phyloP scores from a whole-genome alignment of 2,329 filamentous ascomycete genomes.

The Ophiostoma ulmi region DNA sequence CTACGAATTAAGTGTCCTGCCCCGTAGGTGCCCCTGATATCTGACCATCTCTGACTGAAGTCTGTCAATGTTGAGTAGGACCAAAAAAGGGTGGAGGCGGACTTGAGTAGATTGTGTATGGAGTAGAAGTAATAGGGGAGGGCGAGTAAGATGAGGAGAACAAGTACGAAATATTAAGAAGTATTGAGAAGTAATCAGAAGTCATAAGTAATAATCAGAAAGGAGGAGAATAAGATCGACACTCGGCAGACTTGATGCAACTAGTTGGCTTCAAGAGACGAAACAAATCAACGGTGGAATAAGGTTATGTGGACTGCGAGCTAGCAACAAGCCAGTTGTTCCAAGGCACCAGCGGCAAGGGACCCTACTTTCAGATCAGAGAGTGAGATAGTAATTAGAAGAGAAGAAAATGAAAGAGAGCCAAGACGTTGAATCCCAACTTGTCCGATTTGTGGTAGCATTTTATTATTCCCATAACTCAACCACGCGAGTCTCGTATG shows the following conservation, averaged over 20 bases:
- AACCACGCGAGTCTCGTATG: background rate
- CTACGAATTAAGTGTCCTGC: background rate
- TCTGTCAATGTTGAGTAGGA: background rate
- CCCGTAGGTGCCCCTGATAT: background rate
- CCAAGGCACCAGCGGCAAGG: conserved; percentile 10
- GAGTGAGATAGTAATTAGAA: background rate
- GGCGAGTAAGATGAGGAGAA: background rate
- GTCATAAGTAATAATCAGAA: background rate
- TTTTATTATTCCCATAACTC: background rate
- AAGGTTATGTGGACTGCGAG: conserved; percentile 8
- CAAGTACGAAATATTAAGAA: background rate
- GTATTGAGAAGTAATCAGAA: background rate
- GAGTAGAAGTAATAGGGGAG: too few relatives aligned
- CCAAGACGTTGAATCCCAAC: background rate
- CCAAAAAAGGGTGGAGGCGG: background rate
- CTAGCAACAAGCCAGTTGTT: background rate
- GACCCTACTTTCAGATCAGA: background rate
- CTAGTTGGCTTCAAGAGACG: background rate
- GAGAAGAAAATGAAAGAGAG: background rate
- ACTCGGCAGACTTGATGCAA: background rate
- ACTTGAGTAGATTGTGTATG: too few relatives aligned
- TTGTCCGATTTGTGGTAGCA: background rate
- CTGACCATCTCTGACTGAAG: background rate
- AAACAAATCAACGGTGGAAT: background rate
- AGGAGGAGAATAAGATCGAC: background rate